phyloP scores from a whole-genome alignment of 2,329 filamentous ascomycete species.

The Colletotrichum gloeosporioides region DNA sequence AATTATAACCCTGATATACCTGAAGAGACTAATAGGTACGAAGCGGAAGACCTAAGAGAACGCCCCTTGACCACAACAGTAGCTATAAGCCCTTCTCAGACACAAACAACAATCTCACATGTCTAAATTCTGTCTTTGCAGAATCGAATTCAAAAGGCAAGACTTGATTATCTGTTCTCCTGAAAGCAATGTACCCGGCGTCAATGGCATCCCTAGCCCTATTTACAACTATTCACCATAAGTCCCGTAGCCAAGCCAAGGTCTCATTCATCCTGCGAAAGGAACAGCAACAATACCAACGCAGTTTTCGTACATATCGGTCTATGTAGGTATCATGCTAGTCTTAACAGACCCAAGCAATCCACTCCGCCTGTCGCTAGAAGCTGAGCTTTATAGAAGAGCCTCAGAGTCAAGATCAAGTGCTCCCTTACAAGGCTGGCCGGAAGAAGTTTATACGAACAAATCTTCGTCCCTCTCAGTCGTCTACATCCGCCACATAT shows the following conservation, averaged over 20 bases:
- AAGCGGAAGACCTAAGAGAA: not conserved
- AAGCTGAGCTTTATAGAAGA: not conserved
- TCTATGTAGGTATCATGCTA: not conserved
- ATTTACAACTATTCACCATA: too few species aligned
- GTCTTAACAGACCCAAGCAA: not conserved
- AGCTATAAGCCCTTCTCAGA: not conserved
- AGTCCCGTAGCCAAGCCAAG: not conserved
- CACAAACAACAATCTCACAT: not conserved
- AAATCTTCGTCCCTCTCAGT: not conserved
- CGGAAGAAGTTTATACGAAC: not conserved
- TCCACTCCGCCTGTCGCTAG: not conserved
- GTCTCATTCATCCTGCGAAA: too few species aligned
- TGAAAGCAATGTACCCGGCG: too few species aligned
- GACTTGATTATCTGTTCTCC: not conserved
- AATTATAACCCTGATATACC: not conserved
- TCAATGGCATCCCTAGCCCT: too few species aligned
- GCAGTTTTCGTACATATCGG: too few species aligned
- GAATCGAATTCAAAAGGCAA: not conserved
- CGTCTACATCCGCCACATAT: not conserved
- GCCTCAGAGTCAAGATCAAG: not conserved
- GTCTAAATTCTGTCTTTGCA: not conserved
- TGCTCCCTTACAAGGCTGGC: accelerated
- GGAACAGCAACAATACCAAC: too few species aligned
- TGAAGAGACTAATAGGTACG: not conserved
- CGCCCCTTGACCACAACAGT: not conserved